These are phyloP conservation scores for Fusarium pseudonygamai DNA, from an alignment of 2,329 filamentous ascomycete genomes.

Conservation along the genomic window DNA sequence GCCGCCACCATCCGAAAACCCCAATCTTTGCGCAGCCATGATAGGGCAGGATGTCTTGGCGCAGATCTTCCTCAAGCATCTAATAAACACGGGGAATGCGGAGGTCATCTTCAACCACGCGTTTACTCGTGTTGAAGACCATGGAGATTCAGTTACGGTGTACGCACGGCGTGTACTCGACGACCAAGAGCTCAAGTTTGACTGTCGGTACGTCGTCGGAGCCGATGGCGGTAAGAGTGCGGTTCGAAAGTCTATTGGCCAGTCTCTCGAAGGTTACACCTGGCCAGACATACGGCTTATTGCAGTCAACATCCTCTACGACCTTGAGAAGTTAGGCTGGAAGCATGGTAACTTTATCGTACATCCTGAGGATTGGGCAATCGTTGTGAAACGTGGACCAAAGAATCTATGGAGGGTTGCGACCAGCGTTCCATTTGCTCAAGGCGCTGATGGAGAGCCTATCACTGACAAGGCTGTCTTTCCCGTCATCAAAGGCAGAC, in stretches of 20 bases:
- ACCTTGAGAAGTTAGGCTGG: not conserved
- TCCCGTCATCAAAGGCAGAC: not conserved
- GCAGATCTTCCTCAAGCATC: not conserved
- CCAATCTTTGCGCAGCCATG: not conserved
- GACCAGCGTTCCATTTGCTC: not conserved
- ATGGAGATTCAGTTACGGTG: not conserved
- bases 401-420: not conserved
- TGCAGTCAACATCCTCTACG: not conserved
- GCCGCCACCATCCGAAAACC: not conserved
- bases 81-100: not conserved
- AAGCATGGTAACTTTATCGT: not conserved
- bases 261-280: not conserved
- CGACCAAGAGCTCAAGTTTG: not conserved
- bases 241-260: not conserved
- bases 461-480: not conserved
- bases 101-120: not conserved
- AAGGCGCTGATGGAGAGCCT: not conserved
- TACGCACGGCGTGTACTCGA: not conserved
- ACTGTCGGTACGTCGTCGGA: not conserved
- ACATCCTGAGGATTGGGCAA: not conserved
- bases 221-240: not conserved
- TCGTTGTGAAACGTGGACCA: not conserved
- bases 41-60: not conserved
- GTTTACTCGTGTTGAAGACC: not conserved
- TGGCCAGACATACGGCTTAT: not conserved